Evolutionary conservation across 106 monocot species (phyloP), one percentile per base, ranked within the genome.

Genomic region (Dioscorea alata): DNA sequence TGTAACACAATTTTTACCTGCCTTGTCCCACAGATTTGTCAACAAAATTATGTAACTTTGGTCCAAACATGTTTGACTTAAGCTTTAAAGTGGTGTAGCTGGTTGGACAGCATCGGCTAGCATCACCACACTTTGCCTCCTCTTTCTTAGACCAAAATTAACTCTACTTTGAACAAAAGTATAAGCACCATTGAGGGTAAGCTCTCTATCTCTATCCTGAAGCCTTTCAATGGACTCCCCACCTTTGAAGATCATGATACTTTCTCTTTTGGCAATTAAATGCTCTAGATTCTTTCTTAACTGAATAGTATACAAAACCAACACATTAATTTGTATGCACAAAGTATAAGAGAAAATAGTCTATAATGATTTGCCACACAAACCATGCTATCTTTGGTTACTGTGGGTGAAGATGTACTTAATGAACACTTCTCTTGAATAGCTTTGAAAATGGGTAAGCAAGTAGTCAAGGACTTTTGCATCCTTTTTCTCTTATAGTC

Each of bases 221-320:
- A 60, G 48, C 21, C 74, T 67, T 76, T 77, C 59, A 59, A 74
- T 76, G 50, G 70, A 50, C 80, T 71, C 77, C 76, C 69, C 77
- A 71, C 77, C 80, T 80, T 75, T 69, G 84, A 69, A 80, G 64
- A 70, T 64, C 78, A 80, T 74, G 68, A 60, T 82, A 65, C 71
- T 79, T n/a, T n/a, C 76, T 76, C 77, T 74, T 84, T 78, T 73
- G 56, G 65, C 69, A 76, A 75, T 74, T 80, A 69, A 63, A 63
- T 63, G 58, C 85, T 81, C 67, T 81, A 85, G 61, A 74, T 80
- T 85, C 85, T 80, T 77, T 85, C 33, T 85, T 80, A 78, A 85
- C 85, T 85, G 85, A 66, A 80, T 76, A 76, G 64, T 80, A 76
- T 82, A 77, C 71, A 81, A 73, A 82, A 76, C 49, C 80, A 74